Base-by-base conservation (phyloP, 495 filamentous ascomycete genomes). In the Stereocaulon alpinum region DNA sequence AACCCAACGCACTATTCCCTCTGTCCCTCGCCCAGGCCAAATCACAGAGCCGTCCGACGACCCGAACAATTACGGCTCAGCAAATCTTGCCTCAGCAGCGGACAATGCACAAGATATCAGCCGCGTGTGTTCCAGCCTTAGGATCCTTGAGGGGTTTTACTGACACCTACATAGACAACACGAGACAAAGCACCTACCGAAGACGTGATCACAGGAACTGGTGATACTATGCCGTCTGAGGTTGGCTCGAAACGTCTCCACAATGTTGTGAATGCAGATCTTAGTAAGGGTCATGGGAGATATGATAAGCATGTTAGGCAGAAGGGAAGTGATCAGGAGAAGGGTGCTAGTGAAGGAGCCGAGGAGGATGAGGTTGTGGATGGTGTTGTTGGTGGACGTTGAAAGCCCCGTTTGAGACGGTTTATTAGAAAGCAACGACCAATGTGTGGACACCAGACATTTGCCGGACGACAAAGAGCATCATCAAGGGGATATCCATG, bases 21-120 rank as follows among this genome's bases (percentile, higher is more conserved):
- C 82, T 14, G 76, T 80, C 14, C 76, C 81, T 20, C 78, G 77
- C 15, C 80, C 77, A 0, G 74, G 80, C 62, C 80, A 84, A 56
- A 42, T 58, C 2, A 63, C 66, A 11, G 58, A 61, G 14, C 51
- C 61, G 5, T 55, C 59, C 6, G 24, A 49, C 22, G 66, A 68
- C 41, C 41, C 61, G 4, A 66, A 67, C 22, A 52, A 66, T n/a
- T 55, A 66, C 7, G 67, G 67, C 40, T 58, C 63, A n/a, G 30
- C 76, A 0, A 68, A 70, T 20, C 60, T 70, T 4, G 75, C 74
- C 10, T 67, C 67, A n/a, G 78, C 76, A 0, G 77, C 73, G 2
- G 78, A 80, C 61, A 83, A 83, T 55, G 68, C 71, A 18, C 75
- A 68, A 27, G 77, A 81, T 53, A 70, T 82, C 58, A 77, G 80